phyloP scores from a whole-genome alignment of 2,329 filamentous ascomycete genomes.

The Calcarisporium arbuscula region DNA sequence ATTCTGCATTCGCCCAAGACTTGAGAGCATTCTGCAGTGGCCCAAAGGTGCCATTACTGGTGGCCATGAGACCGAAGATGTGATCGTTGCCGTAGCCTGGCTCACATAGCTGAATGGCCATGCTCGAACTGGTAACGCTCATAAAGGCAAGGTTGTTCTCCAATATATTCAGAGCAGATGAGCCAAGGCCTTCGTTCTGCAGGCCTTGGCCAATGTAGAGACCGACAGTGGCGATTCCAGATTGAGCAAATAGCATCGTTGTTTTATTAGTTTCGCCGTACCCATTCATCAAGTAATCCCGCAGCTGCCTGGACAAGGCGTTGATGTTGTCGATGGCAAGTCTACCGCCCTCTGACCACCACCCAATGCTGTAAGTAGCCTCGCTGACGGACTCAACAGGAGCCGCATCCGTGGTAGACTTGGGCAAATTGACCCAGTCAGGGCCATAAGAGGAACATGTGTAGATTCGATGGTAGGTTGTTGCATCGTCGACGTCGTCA shows the following conservation, averaged over 20 bases:
- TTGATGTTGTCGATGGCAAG: conserved; percentile 14
- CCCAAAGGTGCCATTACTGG: conserved; percentile 23
- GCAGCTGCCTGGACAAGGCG: conserved; percentile 19
- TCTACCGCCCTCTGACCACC: conserved; percentile 16
- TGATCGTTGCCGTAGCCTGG: conserved; percentile 20
- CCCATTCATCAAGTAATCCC: conserved; percentile 20
- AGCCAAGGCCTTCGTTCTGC: conserved; percentile 18
- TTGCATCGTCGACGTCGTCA: conserved; percentile 23
- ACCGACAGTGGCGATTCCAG: conserved; percentile 21
- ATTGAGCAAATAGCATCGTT: conserved; percentile 23
- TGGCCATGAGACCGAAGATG: conserved; percentile 25
- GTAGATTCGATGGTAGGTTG: conserved; percentile 20
- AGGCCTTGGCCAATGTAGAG: conserved; percentile 29
- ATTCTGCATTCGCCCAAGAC: conserved; percentile 21
- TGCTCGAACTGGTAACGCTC: conserved; percentile 15
- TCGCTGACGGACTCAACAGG: conserved; percentile 8
- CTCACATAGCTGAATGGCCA: conserved; percentile 31
- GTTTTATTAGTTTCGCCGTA: conserved; percentile 14
- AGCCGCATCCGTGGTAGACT: conserved; percentile 2
- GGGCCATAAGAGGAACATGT: conserved; percentile 18
- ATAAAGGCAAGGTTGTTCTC: conserved; percentile 12
- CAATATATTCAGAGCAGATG: conserved; percentile 21
- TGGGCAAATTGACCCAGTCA: conserved; percentile 10
- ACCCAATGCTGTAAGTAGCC: conserved; percentile 19
- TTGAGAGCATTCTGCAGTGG: conserved; percentile 23